phyloP scores from a whole-genome alignment of 805 yeast species.

The Starmerella roubikii region DNA sequence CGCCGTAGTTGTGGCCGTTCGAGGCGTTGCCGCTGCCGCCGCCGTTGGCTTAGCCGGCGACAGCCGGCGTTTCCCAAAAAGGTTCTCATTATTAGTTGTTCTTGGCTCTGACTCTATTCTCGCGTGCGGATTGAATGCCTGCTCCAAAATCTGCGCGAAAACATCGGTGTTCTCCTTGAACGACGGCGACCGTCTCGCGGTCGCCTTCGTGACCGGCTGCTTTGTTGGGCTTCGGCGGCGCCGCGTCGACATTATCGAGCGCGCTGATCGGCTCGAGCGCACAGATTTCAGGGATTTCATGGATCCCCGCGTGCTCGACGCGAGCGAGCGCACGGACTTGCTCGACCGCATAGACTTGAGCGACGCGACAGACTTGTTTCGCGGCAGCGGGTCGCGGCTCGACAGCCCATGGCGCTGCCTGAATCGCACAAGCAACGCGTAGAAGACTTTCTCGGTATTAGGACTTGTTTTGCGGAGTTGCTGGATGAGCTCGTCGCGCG shows the following conservation, averaged over 20 bases:
- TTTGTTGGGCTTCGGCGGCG: constrained; percentile 11
- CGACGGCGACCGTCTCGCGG: not conserved
- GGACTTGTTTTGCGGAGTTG: constrained; percentile 43
- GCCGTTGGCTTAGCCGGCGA: too few relatives aligned
- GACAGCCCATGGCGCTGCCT: constrained; percentile 44
- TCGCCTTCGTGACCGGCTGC: not conserved
- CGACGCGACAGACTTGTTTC: constrained; percentile 13
- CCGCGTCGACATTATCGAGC: constrained; percentile 6
- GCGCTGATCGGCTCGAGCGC: constrained; percentile 12
- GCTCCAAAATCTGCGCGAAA: constrained; percentile 25
- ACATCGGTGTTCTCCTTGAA: constrained; percentile 5
- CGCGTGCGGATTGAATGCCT: constrained; percentile 20
- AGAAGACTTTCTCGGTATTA: constrained; percentile 68
- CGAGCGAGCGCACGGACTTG: constrained; percentile 15
- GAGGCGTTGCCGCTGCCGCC: too few relatives aligned
- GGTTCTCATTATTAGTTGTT: too few relatives aligned
- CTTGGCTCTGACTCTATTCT: too few relatives aligned
- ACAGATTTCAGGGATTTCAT: constrained; percentile 12
- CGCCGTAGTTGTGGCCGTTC: too few relatives aligned
- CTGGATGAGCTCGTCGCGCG: constrained; percentile 37
- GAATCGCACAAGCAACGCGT: constrained; percentile 59
- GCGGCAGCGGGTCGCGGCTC: constrained; percentile 9
- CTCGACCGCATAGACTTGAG: constrained; percentile 15
- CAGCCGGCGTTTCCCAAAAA: too few relatives aligned
- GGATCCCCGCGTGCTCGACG: constrained; percentile 11